Evolutionary conservation across 306 rosid genomes (phyloP), one percentile per base, ranked within the genome.

Genomic region (Trichosanthes cucumerina): DNA sequence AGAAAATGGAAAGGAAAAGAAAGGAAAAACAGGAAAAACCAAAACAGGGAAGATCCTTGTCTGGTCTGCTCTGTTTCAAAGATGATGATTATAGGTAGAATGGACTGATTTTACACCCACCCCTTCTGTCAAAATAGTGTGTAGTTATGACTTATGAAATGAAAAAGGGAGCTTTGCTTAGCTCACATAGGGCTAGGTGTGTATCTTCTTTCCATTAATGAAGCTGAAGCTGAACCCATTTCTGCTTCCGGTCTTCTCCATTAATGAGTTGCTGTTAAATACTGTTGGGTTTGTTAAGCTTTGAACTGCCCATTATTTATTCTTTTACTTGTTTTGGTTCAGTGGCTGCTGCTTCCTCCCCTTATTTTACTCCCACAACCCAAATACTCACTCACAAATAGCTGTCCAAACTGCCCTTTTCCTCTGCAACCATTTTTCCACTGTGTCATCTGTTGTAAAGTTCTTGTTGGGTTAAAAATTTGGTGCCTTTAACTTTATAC

Each of bases 91-190:
- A 73, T 73, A 34, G 62, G 21, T 73, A 4, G 21, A 21, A 49
- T 73, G 44, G 78, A 49, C 78, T 13, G 78, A 73, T 73, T 73
- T 49, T 73, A 49, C 78, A 49, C 6, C 41, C 21, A 49, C 77
- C 57, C 5, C 28, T 34, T 26, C 77, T 71, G 77, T 71, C 34
- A 69, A 23, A 39, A 66, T 66, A 38, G 26, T 39, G 73, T 19
- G 5, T 49, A 31, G 44, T 49, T 47, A 49, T 49, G 78, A 50
- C 24, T 14, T 31, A 1, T 0, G 56, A 26, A 47, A 33, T 31
- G 54, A 28, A 71, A 28, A 13, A 71, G 12, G 7, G 23, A 44
- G 57, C 39, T 60, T 15, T 28, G 68, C 68, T 66, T 66, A 66
- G 74, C 74, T 10, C 49, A 24, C 19, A n/a, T n/a, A n/a, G n/a